Conservation (phyloP, 2,329 filamentous ascomycete genomes). For the Davidsoniella neocaledoniae region DNA sequence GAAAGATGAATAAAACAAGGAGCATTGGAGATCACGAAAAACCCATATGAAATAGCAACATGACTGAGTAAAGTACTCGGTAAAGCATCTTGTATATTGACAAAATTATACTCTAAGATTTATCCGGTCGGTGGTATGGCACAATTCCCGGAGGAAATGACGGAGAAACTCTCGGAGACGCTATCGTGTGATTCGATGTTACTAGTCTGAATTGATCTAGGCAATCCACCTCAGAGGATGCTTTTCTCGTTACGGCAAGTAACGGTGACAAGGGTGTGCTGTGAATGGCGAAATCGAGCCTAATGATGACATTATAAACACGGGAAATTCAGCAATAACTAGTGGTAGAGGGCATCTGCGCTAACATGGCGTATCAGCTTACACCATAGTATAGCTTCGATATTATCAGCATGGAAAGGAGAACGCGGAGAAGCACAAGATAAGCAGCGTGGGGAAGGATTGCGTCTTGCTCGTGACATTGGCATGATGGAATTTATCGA, state of each 20-base stretch:
- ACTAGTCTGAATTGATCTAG: constrained; percentile 2
- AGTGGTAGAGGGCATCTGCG: background rate
- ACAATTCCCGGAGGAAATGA: constrained; percentile 1
- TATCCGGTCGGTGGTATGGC: background rate
- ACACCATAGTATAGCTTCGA: background rate
- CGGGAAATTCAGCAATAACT: background rate
- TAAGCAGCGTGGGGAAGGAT: background rate
- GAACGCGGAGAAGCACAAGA: background rate
- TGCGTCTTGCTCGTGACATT: too few species aligned
- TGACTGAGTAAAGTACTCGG: background rate
- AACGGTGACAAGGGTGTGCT: background rate
- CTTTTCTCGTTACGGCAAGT: background rate
- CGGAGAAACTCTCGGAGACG: constrained; percentile 17
- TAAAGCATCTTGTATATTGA: background rate
- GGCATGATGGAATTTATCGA: background rate
- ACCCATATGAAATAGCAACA: background rate
- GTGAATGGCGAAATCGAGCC: constrained; percentile 8
- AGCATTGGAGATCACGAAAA: background rate
- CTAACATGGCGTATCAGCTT: background rate
- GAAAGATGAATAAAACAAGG: background rate
- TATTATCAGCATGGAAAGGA: background rate
- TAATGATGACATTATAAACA: constrained; percentile 3
- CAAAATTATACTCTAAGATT: background rate
- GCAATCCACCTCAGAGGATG: background rate
- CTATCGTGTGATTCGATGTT: background rate